Evolutionary conservation across 2,329 filamentous ascomycete species (phyloP).

Genomic region (Stachybotrys echinatus): DNA sequence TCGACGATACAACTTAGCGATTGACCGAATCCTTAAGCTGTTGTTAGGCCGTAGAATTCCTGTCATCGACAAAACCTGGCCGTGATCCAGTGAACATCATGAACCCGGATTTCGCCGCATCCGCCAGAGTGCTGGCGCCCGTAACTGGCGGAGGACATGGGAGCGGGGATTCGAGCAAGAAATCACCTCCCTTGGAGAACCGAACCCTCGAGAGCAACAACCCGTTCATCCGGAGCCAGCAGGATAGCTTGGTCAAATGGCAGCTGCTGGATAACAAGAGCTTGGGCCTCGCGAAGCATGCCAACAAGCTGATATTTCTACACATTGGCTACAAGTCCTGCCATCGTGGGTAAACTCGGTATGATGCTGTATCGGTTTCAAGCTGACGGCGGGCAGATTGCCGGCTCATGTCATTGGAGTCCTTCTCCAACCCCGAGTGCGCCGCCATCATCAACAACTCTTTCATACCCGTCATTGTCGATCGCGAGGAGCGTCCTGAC

Average conservation of each 20-base stretch:
- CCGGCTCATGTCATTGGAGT: constrained; percentile 89
- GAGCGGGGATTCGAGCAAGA: neutral
- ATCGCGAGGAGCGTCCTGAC: constrained; percentile 89
- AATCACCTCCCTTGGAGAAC: constrained; percentile 24
- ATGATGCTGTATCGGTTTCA: neutral
- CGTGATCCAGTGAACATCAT: neutral
- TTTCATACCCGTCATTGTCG: constrained; percentile 89
- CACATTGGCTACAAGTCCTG: constrained; percentile 95
- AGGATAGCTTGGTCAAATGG: constrained; percentile 83
- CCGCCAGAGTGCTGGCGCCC: neutral
- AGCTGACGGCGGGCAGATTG: constrained; percentile 50
- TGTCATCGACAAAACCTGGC: neutral
- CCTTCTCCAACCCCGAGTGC: constrained; percentile 78
- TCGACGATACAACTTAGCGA: too few relatives aligned
- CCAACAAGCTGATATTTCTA: constrained; percentile 87
- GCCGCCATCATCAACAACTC: constrained; percentile 76
- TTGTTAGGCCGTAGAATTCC: too few relatives aligned
- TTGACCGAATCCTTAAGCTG: too few relatives aligned
- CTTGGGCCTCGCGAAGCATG: constrained; percentile 67
- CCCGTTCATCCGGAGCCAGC: constrained; percentile 64
- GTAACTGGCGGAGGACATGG: neutral
- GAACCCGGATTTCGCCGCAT: neutral
- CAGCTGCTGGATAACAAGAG: constrained; percentile 79
- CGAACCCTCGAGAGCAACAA: constrained; percentile 34
- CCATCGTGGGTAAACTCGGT: constrained; percentile 62